Evolutionary conservation across 345 rosid genomes (phyloP), one percentile per base, ranked within the genome.

Genomic region (Citrus reticulata): DNA sequence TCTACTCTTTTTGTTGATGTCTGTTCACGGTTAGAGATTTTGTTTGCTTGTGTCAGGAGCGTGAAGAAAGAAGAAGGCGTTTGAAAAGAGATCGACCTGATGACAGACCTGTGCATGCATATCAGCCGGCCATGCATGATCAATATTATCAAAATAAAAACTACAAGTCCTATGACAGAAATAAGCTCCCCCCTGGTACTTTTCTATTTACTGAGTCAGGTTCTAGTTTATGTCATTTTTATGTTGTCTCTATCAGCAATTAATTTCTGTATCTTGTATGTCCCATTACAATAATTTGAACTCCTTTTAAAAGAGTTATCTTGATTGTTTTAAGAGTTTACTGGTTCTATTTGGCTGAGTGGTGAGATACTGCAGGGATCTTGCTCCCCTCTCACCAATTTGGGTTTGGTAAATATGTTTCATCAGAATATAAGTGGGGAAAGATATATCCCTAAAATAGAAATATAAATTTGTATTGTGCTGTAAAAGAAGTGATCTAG

Each of bases 51-150:
- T 76, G 67, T 77, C 81, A 97, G 99, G 99, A 97, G 80, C 98
- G 98, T 39, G 99, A 97, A 79, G 99, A 97, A 88, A 91, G 99
- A 83, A 90, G 86, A 70, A 90, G 88, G 82, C 87, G 93, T 68
- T 74, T 94, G 92, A 94, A 84, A 84, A 86, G 60, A 82, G 96
- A 92, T 6, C 83, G 86, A 17, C 76, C 85, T 14, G 91, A 89
- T 80, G 98, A 92, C 63, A 86, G 87, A 78, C 82, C 90, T 68
- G 35, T 80, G 16, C 88, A 80, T 74, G 82, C 79, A 58, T 84
- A 92, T 85, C 94, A 87, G 82, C 92, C 84, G 46, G 79, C 78
- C 60, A 82, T 78, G 64, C 83, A 87, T 39, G 93, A 91, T 57
- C 90, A 88, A 9, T 85, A 71, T 75, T 83, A 83, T 72, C 91